Conservation (phyloP, 805 yeast species). For the Pichia scutulata region DNA sequence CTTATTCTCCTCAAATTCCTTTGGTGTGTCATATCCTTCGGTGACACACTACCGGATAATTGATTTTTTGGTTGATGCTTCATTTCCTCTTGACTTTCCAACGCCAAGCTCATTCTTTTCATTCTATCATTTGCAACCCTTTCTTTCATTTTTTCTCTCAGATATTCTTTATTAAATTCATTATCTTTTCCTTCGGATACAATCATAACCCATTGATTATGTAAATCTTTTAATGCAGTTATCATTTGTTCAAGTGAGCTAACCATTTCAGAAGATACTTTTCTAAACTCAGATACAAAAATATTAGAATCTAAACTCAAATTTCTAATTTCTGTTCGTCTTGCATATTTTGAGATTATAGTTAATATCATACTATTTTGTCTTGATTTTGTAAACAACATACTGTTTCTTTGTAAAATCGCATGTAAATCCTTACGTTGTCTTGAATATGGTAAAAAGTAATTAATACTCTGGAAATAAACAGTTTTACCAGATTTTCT, state of each 20-base stretch:
- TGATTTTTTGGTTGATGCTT: neutral
- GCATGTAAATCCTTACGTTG: conserved; percentile 20
- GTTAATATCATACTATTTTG: conserved; percentile 45
- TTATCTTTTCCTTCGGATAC: conserved; percentile 30
- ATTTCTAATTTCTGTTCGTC: conserved; percentile 22
- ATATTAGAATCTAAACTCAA: conserved; percentile 2
- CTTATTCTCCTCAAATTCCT: neutral
- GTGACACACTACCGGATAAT: neutral
- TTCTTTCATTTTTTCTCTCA: conserved; percentile 20
- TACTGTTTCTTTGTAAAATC: conserved; percentile 18
- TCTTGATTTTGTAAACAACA: conserved; percentile 32
- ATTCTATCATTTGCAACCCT: conserved; percentile 14
- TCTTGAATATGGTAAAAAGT: conserved; percentile 33
- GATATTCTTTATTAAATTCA: conserved; percentile 32
- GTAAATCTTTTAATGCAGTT: conserved; percentile 29
- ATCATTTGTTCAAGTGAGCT: conserved; percentile 25
- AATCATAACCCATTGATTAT: conserved; percentile 31
- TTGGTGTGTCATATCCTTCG: neutral
- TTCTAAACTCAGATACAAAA: conserved; percentile 29
- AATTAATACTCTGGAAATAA: conserved; percentile 37
- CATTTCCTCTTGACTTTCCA: conserved; percentile 3
- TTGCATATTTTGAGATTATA: conserved; percentile 39
- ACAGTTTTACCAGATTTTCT: conserved; percentile 42
- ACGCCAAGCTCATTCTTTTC: neutral
- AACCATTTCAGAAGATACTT: conserved; percentile 35